Conservation (phyloP, 805 yeast species). For the Saturnispora halmiae region DNA sequence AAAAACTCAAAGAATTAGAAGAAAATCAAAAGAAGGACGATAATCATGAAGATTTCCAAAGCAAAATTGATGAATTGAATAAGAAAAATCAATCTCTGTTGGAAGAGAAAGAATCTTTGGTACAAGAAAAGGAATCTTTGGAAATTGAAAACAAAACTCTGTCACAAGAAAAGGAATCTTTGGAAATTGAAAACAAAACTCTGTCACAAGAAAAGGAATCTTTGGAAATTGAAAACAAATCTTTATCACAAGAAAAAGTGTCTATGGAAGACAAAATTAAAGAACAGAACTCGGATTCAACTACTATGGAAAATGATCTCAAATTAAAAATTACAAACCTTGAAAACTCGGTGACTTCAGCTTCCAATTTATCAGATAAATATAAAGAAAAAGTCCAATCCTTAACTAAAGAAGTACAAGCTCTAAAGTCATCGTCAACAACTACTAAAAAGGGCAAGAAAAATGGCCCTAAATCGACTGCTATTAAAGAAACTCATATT, state of each 20-base stretch:
- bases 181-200: neutral
- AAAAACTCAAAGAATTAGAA: constrained; percentile 1
- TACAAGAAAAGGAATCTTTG: neutral
- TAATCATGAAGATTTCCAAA: constrained; percentile 10
- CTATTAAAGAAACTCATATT: constrained; percentile 9
- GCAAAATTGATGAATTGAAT: constrained; percentile 5
- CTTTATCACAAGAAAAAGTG: neutral
- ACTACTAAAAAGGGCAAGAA: constrained; percentile 16
- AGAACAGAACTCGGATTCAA: constrained; percentile 1
- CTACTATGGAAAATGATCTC: constrained; percentile 2
- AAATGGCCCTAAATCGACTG: constrained; percentile 11
- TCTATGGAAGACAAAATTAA: neutral
- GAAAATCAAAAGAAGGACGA: neutral
- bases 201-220: neutral
- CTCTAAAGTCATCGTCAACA: neutral
- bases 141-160: neutral
- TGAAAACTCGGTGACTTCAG: constrained; percentile 20
- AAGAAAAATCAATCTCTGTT: neutral
- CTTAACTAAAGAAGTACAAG: constrained; percentile 17
- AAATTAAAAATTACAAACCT: constrained; percentile 10
- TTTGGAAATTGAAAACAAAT: neutral
- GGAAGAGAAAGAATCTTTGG: neutral
- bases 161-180: neutral
- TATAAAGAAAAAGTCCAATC: constrained; percentile 23
- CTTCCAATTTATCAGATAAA: constrained; percentile 17